These are phyloP conservation scores for Pseudoneurospora amorphoporcata DNA, from an alignment of 495 filamentous ascomycete genomes.

Conservation along the genomic window DNA sequence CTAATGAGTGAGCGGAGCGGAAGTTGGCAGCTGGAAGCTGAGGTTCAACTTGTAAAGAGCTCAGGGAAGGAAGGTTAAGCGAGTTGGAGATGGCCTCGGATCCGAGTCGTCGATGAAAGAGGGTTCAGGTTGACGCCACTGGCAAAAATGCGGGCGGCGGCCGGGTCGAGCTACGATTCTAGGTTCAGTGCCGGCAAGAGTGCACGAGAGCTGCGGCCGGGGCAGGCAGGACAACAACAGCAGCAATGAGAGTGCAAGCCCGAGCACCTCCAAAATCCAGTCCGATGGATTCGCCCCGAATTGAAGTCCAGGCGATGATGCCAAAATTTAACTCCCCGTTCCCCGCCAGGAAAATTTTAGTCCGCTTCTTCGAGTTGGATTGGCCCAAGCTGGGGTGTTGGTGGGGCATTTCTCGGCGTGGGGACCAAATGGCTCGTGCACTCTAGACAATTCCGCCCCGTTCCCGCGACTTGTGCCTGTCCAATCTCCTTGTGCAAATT, in stretches of 20 bases:
- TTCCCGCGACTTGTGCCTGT: background rate
- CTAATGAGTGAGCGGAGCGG: background rate
- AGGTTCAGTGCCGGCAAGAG: background rate
- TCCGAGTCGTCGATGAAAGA: background rate
- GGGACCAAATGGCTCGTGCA: background rate
- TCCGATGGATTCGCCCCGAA: slow-evolving; percentile 4
- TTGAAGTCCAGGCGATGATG: slow-evolving; percentile 13
- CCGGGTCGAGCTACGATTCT: background rate
- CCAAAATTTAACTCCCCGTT: slow-evolving; percentile 16
- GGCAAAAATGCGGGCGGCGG: background rate
- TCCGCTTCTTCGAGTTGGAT: slow-evolving; percentile 1
- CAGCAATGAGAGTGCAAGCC: background rate
- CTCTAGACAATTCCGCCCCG: background rate
- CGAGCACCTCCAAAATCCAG: background rate
- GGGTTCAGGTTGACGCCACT: slow-evolving; percentile 5
- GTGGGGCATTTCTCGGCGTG: background rate
- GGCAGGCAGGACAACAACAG: background rate
- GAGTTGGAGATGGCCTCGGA: background rate
- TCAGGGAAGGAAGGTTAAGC: background rate
- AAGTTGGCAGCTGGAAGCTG: background rate
- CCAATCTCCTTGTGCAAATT: background rate
- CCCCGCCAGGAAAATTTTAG: slow-evolving; percentile 23
- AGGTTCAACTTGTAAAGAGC: background rate
- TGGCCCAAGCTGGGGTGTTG: slow-evolving; percentile 7
- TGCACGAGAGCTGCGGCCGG: background rate